phyloP scores from a whole-genome alignment of 306 rosid species.

The Quercus wislizeni region DNA sequence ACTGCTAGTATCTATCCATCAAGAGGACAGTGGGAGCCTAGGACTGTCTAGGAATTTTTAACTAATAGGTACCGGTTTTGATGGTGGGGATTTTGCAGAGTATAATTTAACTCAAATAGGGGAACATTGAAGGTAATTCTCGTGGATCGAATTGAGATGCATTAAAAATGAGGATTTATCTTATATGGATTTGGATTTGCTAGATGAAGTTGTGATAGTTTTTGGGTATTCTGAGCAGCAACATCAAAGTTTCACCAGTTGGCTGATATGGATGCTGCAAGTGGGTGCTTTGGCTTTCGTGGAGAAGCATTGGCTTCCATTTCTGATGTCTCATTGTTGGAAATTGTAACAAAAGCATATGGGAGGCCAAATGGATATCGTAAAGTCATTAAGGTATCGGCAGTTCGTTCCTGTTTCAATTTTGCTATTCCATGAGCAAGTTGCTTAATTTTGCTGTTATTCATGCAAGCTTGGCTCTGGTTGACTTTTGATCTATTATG shows the following conservation, averaged over 20 bases:
- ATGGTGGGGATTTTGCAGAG: background rate
- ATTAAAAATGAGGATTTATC: background rate
- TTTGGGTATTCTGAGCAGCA: slow-evolving; percentile 42
- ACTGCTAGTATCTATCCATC: background rate
- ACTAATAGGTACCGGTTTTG: background rate
- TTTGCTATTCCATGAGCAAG: slow-evolving; percentile 17
- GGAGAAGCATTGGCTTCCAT: slow-evolving; percentile 98
- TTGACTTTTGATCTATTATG: slow-evolving; percentile 26
- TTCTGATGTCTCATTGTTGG: slow-evolving; percentile 76
- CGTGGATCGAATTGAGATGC: background rate
- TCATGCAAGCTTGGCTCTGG: slow-evolving; percentile 26
- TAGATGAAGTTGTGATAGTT: slow-evolving; percentile 22
- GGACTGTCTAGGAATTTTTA: background rate
- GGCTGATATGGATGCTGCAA: slow-evolving; percentile 40
- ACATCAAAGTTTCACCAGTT: slow-evolving; percentile 70
- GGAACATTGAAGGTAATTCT: background rate
- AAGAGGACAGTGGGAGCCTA: background rate
- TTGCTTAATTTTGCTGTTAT: slow-evolving; percentile 21
- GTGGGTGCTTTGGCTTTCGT: slow-evolving; percentile 71
- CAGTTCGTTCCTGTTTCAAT: slow-evolving; percentile 6
- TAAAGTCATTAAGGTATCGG: slow-evolving; percentile 77
- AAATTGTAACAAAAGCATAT: slow-evolving; percentile 71
- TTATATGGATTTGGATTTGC: background rate
- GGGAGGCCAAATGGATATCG: slow-evolving; percentile 94
- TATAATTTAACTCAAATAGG: background rate